Base-by-base conservation (phyloP, 257 asterid genomes). In the Solanum virginianum region DNA sequence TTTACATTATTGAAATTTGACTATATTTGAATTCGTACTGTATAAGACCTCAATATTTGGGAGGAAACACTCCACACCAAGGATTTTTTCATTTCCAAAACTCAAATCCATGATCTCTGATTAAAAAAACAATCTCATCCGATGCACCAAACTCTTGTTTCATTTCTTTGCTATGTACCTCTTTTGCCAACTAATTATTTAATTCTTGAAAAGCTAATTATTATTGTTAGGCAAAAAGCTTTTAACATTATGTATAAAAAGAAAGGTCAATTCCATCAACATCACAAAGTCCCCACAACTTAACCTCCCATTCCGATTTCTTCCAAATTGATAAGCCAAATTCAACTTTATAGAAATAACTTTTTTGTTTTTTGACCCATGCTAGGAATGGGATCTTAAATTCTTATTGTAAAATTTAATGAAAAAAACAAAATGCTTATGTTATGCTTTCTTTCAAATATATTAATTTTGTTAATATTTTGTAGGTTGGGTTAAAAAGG, bases 321-420 rank as follows among this genome's bases (percentile, higher is more conserved):
- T 80, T 80, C 84, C 70, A 80, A 80, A 81, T 81, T 81, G 84
- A 81, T 51, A 77, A 24, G 82, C 82, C 82, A 77, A 82, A 82
- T 43, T 62, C 85, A 17, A 62, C 77, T 82, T 82, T 82, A 43
- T 43, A 36, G 4, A 36, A 4, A 36, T 4, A 36, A 15, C 85
- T 60, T 82, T 14, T 16, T 82, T 70, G 63, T 59, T 63, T 66
- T 39, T 39, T 6, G 47, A 82, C 77, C 22, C 32, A 39, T 39
- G 26, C 45, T 62, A n/a, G 7, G 12, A 32, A 18, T 36, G 49
- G 47, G 45, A 82, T 41, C 57, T 82, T 24, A 62, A 62, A 29
- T 80, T 36, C 65, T 80, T 80, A 41, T 26, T 26, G 83, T 29
- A 39, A 39, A 80, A 39, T 15, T 55, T 36, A 49, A 51, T 77